Evolutionary conservation across 1,284 basidiomycete genomes (phyloP), one percentile per base, ranked within the genome.

Genomic region (Marasmius tenuissimus): DNA sequence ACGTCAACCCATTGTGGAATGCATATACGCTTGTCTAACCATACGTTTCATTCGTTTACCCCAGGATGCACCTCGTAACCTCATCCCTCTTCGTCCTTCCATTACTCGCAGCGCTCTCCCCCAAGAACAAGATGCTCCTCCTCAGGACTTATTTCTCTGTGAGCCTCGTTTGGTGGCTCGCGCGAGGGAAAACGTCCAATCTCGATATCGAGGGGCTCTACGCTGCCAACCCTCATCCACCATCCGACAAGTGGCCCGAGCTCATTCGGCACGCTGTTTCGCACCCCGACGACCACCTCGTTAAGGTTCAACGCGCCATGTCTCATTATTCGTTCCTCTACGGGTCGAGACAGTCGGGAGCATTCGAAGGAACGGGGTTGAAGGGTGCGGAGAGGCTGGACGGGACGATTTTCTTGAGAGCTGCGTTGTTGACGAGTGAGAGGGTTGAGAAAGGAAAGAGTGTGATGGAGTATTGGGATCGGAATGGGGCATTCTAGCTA

Each of bases 231-330:
- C 65, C 68, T 67, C 75, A 0, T 67, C 61, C 12, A 3, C 70
- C 69, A 3, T 77, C 76, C 22, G 78, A 80, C 64, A 68, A 75
- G 10, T 85, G 82, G 82, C 72, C 76, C 20, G 72, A 78, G n/a
- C 67, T 85, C 61, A 50, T 79, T 38, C 75, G 77, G 58, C 67
- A 73, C 59, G 68, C 75, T 57, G 50, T 79, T 59, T 59, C 72
- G 40, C 81, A 81, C 59, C 77, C 80, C 7, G 77, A 83, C 67
- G 83, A 85, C 61, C 83, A 85, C 65, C 68, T 84, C 5, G 75
- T 76, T 68, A 84, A 85, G 71, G 64, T 76, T 33, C 78, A 82
- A 67, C 77, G 84, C n/a, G 72, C 82, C 8, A 70, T 85, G 39
- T 74, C 74, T 8, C 79, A 82, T 68, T 81, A 76, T 57, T 76